Conservation (phyloP, 331 rosid species). For the Erythrophleum ivorense region DNA sequence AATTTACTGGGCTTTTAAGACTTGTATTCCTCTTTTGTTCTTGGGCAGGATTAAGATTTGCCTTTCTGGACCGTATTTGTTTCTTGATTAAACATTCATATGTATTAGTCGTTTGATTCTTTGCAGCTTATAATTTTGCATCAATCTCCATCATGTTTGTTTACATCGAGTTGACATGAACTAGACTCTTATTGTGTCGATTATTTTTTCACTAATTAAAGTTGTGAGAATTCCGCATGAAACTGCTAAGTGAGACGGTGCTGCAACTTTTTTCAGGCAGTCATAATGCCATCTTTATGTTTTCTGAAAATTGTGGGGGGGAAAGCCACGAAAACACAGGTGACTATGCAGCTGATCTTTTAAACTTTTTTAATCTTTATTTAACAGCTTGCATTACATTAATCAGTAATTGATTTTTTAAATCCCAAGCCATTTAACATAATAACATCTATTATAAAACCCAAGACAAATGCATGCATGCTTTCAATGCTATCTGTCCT, state of each 20-base stretch:
- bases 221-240: slow-evolving; percentile 29
- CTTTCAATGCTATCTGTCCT: background rate
- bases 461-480: background rate
- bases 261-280: slow-evolving; percentile 54
- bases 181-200: background rate
- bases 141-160: background rate
- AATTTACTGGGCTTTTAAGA: background rate
- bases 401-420: no score
- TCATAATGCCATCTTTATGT: slow-evolving; percentile 69
- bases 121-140: background rate
- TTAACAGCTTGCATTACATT: background rate
- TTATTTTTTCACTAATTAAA: slow-evolving; percentile 9
- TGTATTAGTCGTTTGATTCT: slow-evolving; percentile 1
- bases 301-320: slow-evolving; percentile 71
- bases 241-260: slow-evolving; percentile 19
- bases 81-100: background rate
- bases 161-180: slow-evolving; percentile 6
- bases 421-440: background rate
- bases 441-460: background rate
- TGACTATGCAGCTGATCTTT: slow-evolving; percentile 28
- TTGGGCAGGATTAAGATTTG: no score
- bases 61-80: background rate
- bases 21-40: background rate
- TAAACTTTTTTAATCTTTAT: slow-evolving; percentile 18
- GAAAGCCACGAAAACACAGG: slow-evolving; percentile 68